A percentile compares a stretch with the other conserved stretches of the same genome.
These are phyloP conservation scores for Candida xyloterini DNA, from an alignment of 805 yeast species.

Conservation along the genomic window DNA sequence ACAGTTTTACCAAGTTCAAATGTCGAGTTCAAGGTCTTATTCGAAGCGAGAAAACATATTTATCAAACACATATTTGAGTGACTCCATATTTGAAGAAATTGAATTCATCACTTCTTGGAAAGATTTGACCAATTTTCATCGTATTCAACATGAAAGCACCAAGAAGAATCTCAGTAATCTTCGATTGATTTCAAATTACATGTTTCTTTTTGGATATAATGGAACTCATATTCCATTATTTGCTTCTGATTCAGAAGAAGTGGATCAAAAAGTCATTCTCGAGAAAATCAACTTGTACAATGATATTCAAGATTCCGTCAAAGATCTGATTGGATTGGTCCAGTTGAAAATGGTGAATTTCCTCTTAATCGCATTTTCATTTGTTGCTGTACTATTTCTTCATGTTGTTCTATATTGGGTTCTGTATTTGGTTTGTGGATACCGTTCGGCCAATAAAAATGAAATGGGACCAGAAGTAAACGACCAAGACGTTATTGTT, in stretches of 20 bases:
- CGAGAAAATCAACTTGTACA: constrained; percentile 16
- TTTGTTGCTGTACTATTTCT: constrained; percentile 18
- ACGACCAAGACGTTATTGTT: constrained; percentile 4
- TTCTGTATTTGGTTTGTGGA: constrained; percentile 14
- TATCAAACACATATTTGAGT: constrained; percentile 23
- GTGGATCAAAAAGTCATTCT: constrained; percentile 6
- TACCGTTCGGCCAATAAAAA: constrained; percentile 1
- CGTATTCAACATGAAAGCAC: not conserved
- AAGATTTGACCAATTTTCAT: constrained; percentile 5
- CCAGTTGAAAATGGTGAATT: constrained; percentile 24
- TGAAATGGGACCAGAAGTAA: constrained; percentile 5
- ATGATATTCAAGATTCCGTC: constrained; percentile 17
- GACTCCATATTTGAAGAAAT: constrained; percentile 25
- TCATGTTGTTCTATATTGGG: constrained; percentile 20
- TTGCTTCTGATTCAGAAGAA: constrained; percentile 12
- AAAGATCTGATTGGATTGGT: constrained; percentile 16
- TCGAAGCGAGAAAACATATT: constrained; percentile 24
- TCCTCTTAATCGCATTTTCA: constrained; percentile 16
- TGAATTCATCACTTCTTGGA: constrained; percentile 8
- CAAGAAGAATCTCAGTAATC: constrained; percentile 8
- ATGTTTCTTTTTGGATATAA: constrained; percentile 22
- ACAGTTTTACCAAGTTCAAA: constrained; percentile 22
- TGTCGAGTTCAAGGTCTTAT: constrained; percentile 29
- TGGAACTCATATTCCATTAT: constrained; percentile 20
- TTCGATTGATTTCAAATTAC: constrained; percentile 22